Evolutionary conservation across 1,284 basidiomycete species (phyloP), one percentile per base, ranked within the genome.

Genomic region (Hortiboletus rubellus): DNA sequence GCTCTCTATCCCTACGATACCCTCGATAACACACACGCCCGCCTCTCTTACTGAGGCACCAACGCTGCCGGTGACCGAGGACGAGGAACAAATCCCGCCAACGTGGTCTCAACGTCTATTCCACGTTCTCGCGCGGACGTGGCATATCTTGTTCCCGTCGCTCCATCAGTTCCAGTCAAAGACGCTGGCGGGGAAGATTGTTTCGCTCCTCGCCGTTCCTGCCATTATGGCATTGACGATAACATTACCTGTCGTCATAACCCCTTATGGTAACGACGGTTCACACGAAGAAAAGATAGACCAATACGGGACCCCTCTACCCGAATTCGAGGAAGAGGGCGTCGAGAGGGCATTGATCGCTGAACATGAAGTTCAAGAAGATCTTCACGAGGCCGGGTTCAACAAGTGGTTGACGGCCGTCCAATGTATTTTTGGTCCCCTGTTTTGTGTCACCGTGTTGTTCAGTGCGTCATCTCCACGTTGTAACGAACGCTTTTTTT

Each of bases 221-320:
- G 93, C 95, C 0, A 86, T 98, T 7, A 77, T 97, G 70, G 77
- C 82, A 12, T 78, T 99, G 51, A 98, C 95, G 0, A 66, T 98
- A 17, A 98, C 96, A 0, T 78, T 98, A 7, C 96, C 96, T 4
- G 95, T 98, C 5, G 92, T 95, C 38, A 83, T 90, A 24, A 85
- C 79, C n/a, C 79, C 82, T 5, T 84, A 87, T 64, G 74, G 79
- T 15, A 67, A 66, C 33, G 55, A 67, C 22, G 70, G 71, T 14
- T 63, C 64, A n/a, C 67, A 79, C 38, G 74, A 76, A 36, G 84
- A 86, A 70, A 84, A 84, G 67, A 18, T 55, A 6, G 38, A 56
- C 8, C 40, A 46, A 7, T 54, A 50, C 3, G 69, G 69, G 49
- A 63, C 55, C 71, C 74, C 37, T 74, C 73, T 89, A 24, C 74